phyloP scores from a whole-genome alignment of 2,329 filamentous ascomycete genomes.

The Penicillium sclerotiorum region DNA sequence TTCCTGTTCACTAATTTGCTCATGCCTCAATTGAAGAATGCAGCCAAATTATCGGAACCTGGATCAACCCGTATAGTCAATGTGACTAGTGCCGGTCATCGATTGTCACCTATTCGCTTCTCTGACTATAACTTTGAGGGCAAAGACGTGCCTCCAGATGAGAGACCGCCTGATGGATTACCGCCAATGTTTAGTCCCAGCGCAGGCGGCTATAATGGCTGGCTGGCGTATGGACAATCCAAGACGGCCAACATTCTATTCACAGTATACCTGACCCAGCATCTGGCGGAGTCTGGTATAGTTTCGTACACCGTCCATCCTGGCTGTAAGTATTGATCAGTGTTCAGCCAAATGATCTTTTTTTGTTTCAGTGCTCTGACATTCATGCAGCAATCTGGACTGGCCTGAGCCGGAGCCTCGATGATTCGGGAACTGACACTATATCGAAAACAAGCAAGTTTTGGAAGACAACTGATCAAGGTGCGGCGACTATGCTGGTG shows the following conservation, averaged over 20 bases:
- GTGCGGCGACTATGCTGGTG: slow-evolving; percentile 46
- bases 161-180: slow-evolving; percentile 11
- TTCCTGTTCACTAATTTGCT: slow-evolving; percentile 39
- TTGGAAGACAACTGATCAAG: slow-evolving; percentile 46
- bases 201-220: slow-evolving; percentile 34
- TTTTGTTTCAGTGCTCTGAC: slow-evolving; percentile 6
- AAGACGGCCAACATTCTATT: slow-evolving; percentile 57
- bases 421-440: slow-evolving; percentile 22
- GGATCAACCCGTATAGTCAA: slow-evolving; percentile 17
- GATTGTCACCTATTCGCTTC: slow-evolving; percentile 31
- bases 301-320: slow-evolving; percentile 45
- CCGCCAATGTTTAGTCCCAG: slow-evolving; percentile 16
- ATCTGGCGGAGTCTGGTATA: slow-evolving; percentile 31
- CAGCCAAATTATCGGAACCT: slow-evolving; percentile 9
- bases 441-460: slow-evolving; percentile 29
- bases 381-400: slow-evolving; percentile 27
- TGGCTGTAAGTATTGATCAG: slow-evolving; percentile 28
- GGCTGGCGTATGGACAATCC: slow-evolving; percentile 49
- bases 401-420: slow-evolving; percentile 20
- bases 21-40: slow-evolving; percentile 25
- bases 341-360: neutral
- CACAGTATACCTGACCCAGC: slow-evolving; percentile 38
- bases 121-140: slow-evolving; percentile 32
- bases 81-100: slow-evolving; percentile 24
- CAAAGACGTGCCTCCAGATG: slow-evolving; percentile 10